Evolutionary conservation across 768 basidiomycete species (phyloP).

Genomic region (Leccinum uliginosum): DNA sequence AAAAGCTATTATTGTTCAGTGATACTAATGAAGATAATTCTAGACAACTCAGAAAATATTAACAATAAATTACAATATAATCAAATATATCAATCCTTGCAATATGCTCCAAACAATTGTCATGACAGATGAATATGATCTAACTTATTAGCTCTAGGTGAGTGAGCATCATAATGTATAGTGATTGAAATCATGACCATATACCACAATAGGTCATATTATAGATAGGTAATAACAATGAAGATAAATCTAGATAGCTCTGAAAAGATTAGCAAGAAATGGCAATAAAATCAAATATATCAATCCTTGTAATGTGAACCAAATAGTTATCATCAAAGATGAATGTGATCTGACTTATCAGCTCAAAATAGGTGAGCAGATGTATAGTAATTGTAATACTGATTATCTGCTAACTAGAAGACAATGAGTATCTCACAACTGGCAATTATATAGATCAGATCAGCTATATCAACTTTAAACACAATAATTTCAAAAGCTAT

Average conservation of each 20-base stretch:
- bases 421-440: background rate
- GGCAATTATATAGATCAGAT: background rate
- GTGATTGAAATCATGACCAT: too few relatives aligned
- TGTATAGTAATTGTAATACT: background rate
- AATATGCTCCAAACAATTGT: background rate
- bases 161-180: too few relatives aligned
- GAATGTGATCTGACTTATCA: background rate
- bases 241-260: too few relatives aligned
- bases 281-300: background rate
- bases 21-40: background rate
- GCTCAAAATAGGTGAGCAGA: background rate
- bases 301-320: background rate
- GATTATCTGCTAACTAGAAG: too few relatives aligned
- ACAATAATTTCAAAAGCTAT: background rate
- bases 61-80: background rate
- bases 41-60: background rate
- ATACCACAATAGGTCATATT: too few relatives aligned
- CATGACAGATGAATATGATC: too few relatives aligned
- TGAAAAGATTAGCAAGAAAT: background rate
- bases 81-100: background rate
- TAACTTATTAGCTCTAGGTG: too few relatives aligned
- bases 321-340: background rate
- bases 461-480: background rate
- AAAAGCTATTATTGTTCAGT: background rate
- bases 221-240: too few relatives aligned